A percentile compares a stretch with the other conserved stretches of the same genome.
Evolutionary conservation across 345 rosid genomes (phyloP).

Genomic region (Populus deltoides): DNA sequence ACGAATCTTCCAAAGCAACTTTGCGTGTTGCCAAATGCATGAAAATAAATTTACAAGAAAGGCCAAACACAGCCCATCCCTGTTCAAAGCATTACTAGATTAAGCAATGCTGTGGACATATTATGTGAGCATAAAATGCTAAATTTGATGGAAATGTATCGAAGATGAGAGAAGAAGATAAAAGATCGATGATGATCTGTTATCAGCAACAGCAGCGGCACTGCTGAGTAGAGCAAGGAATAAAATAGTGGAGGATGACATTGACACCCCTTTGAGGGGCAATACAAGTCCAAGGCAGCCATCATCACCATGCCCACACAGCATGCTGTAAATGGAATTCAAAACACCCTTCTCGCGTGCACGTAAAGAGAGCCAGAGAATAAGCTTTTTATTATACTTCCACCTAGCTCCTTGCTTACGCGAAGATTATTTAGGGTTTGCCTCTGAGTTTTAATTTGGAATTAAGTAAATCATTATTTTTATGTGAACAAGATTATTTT

Average conservation of each 20-base stretch:
- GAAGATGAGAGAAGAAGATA: neutral
- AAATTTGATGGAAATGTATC: neutral
- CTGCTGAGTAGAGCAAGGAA: neutral
- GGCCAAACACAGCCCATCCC: no score
- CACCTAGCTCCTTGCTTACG: no score
- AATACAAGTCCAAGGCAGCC: constrained; percentile 18
- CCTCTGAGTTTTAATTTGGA: no score
- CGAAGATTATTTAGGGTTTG: no score
- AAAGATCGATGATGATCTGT: neutral
- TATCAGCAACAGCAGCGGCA: neutral
- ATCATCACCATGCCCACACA: constrained; percentile 19
- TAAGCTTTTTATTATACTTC: neutral
- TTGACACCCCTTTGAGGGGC: neutral
- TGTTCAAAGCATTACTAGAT: no score
- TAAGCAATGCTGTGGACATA: neutral
- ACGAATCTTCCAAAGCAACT: constrained; percentile 9
- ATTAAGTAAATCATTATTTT: no score
- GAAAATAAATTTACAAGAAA: neutral
- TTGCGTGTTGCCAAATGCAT: neutral
- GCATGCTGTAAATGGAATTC: constrained; percentile 10
- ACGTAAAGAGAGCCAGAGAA: constrained; percentile 14
- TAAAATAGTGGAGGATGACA: neutral
- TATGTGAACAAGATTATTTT: no score
- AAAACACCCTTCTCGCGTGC: constrained; percentile 35
- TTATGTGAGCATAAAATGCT: neutral